Evolutionary conservation across 768 basidiomycete genomes (phyloP).

Genomic region (Phanerochaete carnosa): DNA sequence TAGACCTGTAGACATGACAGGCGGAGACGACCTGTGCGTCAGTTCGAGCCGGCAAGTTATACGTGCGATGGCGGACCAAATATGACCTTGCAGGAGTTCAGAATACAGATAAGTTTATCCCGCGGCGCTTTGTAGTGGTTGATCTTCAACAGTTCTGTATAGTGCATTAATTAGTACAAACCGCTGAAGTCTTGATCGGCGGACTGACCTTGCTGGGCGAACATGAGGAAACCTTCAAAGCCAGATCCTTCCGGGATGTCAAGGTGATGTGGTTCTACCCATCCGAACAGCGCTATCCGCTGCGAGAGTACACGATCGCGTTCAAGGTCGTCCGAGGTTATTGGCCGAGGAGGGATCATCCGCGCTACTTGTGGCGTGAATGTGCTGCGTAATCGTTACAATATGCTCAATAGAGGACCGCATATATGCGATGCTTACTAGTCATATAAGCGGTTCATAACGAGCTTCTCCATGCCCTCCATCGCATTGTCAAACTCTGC

Average conservation of each 20-base stretch:
- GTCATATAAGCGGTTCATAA: slow-evolving; percentile 97
- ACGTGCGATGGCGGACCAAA: slow-evolving; percentile 63
- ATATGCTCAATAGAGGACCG: not conserved
- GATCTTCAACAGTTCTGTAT: slow-evolving; percentile 85
- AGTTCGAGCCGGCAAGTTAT: slow-evolving; percentile 7
- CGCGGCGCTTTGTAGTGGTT: slow-evolving; percentile 99
- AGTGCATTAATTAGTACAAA: not conserved
- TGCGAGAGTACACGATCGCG: slow-evolving; percentile 88
- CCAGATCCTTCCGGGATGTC: slow-evolving; percentile 82
- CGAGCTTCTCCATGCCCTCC: slow-evolving; percentile 99
- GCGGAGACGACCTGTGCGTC: not conserved
- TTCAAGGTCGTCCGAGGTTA: slow-evolving; percentile 96
- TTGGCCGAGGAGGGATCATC: slow-evolving; percentile 63
- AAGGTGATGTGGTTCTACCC: slow-evolving; percentile 86
- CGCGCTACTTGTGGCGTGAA: slow-evolving; percentile 84
- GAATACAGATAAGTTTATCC: slow-evolving; percentile 95
- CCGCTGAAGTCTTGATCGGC: no score
- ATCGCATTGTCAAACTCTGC: slow-evolving; percentile 93
- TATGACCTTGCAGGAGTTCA: slow-evolving; percentile 99
- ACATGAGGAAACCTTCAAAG: slow-evolving; percentile 79
- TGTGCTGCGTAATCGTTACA: slow-evolving; percentile 51
- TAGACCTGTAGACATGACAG: slow-evolving; percentile 51
- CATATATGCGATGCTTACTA: slow-evolving; percentile 56
- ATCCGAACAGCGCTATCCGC: slow-evolving; percentile 85
- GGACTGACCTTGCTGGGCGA: slow-evolving; percentile 77